Evolutionary conservation across 2,329 filamentous ascomycete species (phyloP).

Genomic region (Fusarium sp.): DNA sequence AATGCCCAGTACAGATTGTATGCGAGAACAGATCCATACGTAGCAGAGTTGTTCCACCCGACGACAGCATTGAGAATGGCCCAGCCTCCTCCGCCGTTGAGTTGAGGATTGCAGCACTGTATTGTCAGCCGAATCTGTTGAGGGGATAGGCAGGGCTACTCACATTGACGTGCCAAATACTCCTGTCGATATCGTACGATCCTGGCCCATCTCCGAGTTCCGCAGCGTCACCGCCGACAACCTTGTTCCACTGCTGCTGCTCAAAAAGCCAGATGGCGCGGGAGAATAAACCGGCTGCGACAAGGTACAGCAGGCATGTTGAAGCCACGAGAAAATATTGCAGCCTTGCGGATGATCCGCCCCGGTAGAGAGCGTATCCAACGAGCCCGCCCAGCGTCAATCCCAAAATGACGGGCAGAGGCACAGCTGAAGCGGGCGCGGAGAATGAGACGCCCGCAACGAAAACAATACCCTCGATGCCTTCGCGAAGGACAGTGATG

Average conservation of each 20-base stretch:
- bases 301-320: conserved; percentile 85
- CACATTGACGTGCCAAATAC: conserved; percentile 86
- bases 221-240: conserved; percentile 68
- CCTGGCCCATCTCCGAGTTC: conserved; percentile 71
- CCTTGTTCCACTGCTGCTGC: conserved; percentile 73
- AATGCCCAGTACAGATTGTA: conserved; percentile 90
- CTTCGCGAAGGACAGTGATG: conserved; percentile 85
- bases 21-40: conserved; percentile 85
- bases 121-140: background rate
- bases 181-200: conserved; percentile 81
- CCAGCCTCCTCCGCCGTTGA: conserved; percentile 82
- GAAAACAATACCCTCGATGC: conserved; percentile 89
- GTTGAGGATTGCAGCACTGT: conserved; percentile 79
- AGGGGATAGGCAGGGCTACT: conserved; percentile 55
- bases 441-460: conserved; percentile 85
- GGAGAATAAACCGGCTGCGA: conserved; percentile 85
- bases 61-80: conserved; percentile 87
- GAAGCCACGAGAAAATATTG: conserved; percentile 85
- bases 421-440: conserved; percentile 79
- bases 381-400: conserved; percentile 73
- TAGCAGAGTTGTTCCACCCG: conserved; percentile 90
- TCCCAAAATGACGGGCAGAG: conserved; percentile 79
- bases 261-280: conserved; percentile 81
- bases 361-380: conserved; percentile 78
- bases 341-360: conserved; percentile 57